Base-by-base conservation (phyloP, 495 filamentous ascomycete species). In the Tuber microsphaerosporum region DNA sequence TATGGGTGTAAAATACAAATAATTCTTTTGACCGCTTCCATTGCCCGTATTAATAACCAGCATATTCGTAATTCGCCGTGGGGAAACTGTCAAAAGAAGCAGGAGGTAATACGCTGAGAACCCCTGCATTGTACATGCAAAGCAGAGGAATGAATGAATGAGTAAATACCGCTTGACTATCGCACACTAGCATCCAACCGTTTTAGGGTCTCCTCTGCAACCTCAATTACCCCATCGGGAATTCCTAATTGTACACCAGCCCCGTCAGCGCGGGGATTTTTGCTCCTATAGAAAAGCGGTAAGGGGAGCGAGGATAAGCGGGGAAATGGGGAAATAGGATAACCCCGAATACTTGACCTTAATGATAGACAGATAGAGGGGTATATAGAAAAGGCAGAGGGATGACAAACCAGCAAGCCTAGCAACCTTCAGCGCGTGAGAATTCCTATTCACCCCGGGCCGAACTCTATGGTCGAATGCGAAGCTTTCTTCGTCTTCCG, bases 381-480 rank as follows among this genome's bases (percentile, higher is more conserved):
- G 48, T n/a, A 56, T 61, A 61, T 26, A 61, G 51, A n/a, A 14
- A 65, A 31, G 56, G 31, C 5, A 65, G 56, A 65, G 14, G 56
- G 5, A 31, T 87, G 91, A 91, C 71, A 93, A 80, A 79, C 93
- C 94, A 19, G 95, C 96, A 76, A 99, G 83, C 73, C 89, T 87
- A 20, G 96, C 96, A 16, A 98, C 95, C 81, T 96, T 97, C 69
- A 99, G 83, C 39, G 95, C 95, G 85, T 99, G 96, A 68, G 91
- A 94, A 76, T 91, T 85, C 46, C 89, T 88, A 85, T 98, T 99
- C 72, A 96, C 90, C 1, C 95, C 95, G 82, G 87, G 89, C 68
- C 90, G 87, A 77, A 98, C 83, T 77, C 87, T 90, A 84, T 98
- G 93, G 48, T 94, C 87, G 85, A 94, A 98, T n/a, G 90, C 90